Conservation (phyloP, 2,329 filamentous ascomycete genomes). For the Talaromyces islandicus region DNA sequence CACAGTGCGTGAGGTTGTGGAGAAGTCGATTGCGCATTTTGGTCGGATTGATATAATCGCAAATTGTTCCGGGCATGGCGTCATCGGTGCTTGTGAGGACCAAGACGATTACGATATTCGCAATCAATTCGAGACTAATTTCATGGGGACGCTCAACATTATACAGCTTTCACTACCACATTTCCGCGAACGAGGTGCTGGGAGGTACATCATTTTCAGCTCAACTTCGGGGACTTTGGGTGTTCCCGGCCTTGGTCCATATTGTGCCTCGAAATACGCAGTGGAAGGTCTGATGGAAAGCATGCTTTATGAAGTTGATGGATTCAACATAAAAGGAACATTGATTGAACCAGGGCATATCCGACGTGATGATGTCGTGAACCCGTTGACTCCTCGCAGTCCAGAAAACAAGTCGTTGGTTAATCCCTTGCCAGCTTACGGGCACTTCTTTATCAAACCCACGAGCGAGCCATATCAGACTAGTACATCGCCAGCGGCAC, state of each 20-base stretch:
- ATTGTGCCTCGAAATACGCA: constrained; percentile 95
- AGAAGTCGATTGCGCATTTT: constrained; percentile 66
- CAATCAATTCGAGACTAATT: constrained; percentile 96
- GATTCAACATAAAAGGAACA: constrained; percentile 88
- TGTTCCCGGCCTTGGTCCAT: constrained; percentile 85
- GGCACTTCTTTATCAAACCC: constrained; percentile 85
- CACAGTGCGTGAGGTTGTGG: constrained; percentile 68
- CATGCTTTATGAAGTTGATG: constrained; percentile 91
- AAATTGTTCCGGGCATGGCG: constrained; percentile 91
- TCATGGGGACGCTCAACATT: constrained; percentile 91
- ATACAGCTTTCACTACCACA: constrained; percentile 83
- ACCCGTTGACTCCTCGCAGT: constrained; percentile 25
- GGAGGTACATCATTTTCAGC: constrained; percentile 90
- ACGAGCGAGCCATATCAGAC: constrained; percentile 75
- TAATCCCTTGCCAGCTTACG: constrained; percentile 68
- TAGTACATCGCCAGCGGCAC: constrained; percentile 73
- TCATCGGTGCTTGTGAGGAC: constrained; percentile 93
- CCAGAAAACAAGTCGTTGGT: constrained; percentile 26
- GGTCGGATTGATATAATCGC: constrained; percentile 81
- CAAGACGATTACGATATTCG: constrained; percentile 92
- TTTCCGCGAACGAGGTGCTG: constrained; percentile 68
- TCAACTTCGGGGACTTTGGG: constrained; percentile 88
- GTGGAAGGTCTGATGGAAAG: constrained; percentile 93
- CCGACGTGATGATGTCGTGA: constrained; percentile 64
- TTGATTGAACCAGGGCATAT: constrained; percentile 88